A percentile compares a stretch with the other conserved stretches of the same genome.
These are phyloP conservation scores for Zancudomyces culisetae DNA, from an alignment of 371 early-diverging fungal genomes.

Conservation along the genomic window DNA sequence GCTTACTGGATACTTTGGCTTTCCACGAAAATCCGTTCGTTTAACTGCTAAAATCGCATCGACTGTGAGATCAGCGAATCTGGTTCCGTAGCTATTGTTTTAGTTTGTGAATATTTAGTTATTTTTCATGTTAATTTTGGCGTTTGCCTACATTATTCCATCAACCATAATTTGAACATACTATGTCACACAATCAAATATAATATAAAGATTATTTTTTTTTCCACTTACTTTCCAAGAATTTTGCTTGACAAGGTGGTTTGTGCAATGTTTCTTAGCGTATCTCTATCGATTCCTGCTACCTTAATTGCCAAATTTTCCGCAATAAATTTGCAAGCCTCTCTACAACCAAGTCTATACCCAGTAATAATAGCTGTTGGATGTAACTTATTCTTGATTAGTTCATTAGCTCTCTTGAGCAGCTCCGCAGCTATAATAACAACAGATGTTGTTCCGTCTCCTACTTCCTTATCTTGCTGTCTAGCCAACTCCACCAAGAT, in stretches of 20 bases:
- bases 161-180: too few relatives aligned
- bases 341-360: constrained; percentile 87
- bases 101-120: background rate
- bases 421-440: constrained; percentile 95
- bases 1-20: constrained; percentile 89
- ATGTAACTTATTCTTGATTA: constrained; percentile 90
- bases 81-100: constrained; percentile 49
- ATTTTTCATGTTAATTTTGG: too few relatives aligned
- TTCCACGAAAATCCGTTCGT: constrained; percentile 62
- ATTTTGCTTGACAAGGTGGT: constrained; percentile 98
- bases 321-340: constrained; percentile 96
- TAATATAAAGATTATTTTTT: too few relatives aligned
- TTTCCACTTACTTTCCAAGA: constrained; percentile 44
- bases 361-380: constrained; percentile 91
- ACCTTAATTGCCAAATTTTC: constrained; percentile 85
- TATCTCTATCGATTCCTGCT: constrained; percentile 79
- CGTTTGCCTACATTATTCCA: too few relatives aligned
- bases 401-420: constrained; percentile 79
- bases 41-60: constrained; percentile 92
- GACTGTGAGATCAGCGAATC: constrained; percentile 93
- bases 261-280: constrained; percentile 90
- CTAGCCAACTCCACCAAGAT: constrained; percentile 95
- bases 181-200: too few relatives aligned
- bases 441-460: constrained; percentile 99
- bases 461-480: constrained; percentile 99